Percentiles rank a stretch among this genome's conserved stretches.
phyloP scores from a whole-genome alignment of 257 asterid species.

The Solanum infundibuliforme region DNA sequence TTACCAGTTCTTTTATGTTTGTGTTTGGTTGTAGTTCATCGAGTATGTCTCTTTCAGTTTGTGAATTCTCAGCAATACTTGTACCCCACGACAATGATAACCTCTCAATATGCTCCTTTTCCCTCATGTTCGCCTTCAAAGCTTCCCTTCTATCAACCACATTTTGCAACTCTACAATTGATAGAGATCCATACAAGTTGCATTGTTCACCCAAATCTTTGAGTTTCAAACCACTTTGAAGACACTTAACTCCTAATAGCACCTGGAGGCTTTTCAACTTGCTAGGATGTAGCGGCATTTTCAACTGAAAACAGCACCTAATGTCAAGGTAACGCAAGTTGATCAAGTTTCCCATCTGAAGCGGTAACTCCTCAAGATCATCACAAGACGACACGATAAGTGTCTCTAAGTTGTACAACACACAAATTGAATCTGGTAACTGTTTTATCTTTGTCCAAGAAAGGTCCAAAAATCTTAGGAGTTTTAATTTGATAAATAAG shows the following conservation, averaged over 20 bases:
- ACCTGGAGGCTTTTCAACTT: not conserved
- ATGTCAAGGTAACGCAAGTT: not conserved
- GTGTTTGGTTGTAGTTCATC: too few species aligned
- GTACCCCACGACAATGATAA: not conserved
- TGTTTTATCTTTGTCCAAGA: not conserved
- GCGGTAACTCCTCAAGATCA: not conserved
- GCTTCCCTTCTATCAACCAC: not conserved
- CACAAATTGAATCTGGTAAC: not conserved
- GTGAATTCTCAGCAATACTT: too few species aligned
- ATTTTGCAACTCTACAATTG: not conserved
- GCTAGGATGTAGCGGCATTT: not conserved
- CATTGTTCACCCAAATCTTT: not conserved
- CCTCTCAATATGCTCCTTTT: not conserved
- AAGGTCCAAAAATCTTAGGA: not conserved
- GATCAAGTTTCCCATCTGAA: not conserved
- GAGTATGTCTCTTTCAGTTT: too few species aligned
- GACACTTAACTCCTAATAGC: not conserved
- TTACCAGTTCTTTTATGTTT: too few species aligned
- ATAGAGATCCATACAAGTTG: not conserved
- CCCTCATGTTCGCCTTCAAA: not conserved
- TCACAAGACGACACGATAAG: not conserved
- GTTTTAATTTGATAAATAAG: not conserved
- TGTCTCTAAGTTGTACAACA: not conserved
- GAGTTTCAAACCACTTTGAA: not conserved
- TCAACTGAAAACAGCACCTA: not conserved